Percentiles rank a stretch among this genome's conserved stretches.
These are phyloP conservation scores for Cenococcum geophilum DNA, from an alignment of 495 filamentous ascomycete species.

Conservation along the genomic window DNA sequence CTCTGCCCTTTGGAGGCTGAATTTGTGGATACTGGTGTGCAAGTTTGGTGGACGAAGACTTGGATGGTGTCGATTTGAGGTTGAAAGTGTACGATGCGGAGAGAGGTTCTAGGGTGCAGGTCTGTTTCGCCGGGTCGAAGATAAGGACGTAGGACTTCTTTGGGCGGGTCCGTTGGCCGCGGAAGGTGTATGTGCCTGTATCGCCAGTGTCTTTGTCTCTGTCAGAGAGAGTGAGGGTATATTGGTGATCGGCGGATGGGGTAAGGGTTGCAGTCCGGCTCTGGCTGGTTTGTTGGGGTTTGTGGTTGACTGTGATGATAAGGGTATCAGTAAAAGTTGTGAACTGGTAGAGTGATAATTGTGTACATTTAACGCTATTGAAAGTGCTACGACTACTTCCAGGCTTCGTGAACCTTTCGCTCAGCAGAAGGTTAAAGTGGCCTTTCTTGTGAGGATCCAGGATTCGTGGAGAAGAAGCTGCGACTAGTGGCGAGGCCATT, in stretches of 20 bases:
- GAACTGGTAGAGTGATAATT: not conserved
- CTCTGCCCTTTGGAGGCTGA: slow-evolving; percentile 29
- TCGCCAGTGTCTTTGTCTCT: slow-evolving; percentile 45
- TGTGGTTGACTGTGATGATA: slow-evolving; percentile 43
- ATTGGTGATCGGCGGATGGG: slow-evolving; percentile 41
- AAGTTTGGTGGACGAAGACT: slow-evolving; percentile 17
- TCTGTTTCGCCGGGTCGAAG: slow-evolving; percentile 48
- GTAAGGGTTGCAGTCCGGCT: slow-evolving; percentile 21
- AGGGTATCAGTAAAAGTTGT: not conserved
- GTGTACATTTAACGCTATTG: slow-evolving; percentile 25
- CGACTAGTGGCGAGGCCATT: slow-evolving; percentile 31
- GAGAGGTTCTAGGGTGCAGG: slow-evolving; percentile 49
- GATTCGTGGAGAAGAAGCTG: slow-evolving; percentile 10
- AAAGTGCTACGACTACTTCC: not conserved
- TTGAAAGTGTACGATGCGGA: slow-evolving; percentile 53
- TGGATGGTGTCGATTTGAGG: slow-evolving; percentile 41
- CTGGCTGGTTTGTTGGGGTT: slow-evolving; percentile 44
- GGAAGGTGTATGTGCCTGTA: slow-evolving; percentile 45
- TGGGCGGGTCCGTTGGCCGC: slow-evolving; percentile 45
- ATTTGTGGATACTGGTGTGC: slow-evolving; percentile 38
- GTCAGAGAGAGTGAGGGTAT: slow-evolving; percentile 48
- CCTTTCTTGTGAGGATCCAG: slow-evolving; percentile 30
- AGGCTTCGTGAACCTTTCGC: slow-evolving; percentile 19
- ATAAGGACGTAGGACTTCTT: slow-evolving; percentile 45
- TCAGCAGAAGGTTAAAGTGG: slow-evolving; percentile 27